These are phyloP conservation scores for Lentinula aciculospora DNA, from an alignment of 768 basidiomycete genomes.

Conservation along the genomic window DNA sequence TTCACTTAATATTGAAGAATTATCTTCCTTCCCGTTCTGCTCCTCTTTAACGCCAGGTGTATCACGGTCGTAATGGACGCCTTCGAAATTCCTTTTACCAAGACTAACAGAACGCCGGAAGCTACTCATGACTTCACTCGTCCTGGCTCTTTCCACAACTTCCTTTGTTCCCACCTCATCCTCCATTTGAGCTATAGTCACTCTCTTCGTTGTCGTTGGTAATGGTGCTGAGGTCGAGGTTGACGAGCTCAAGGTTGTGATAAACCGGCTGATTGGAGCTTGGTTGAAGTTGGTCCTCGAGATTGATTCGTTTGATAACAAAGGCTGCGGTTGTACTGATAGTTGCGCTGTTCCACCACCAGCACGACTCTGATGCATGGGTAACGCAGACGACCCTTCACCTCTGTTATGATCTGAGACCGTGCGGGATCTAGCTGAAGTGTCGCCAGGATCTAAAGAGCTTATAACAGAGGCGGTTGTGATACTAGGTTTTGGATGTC, in stretches of 20 bases:
- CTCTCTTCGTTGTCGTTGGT: neutral
- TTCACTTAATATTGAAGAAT: too few species aligned
- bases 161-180: neutral
- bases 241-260: neutral
- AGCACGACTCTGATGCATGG: too few species aligned
- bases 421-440: neutral
- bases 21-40: too few species aligned
- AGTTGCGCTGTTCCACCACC: too few species aligned
- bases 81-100: too few species aligned
- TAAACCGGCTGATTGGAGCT: neutral
- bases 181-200: neutral
- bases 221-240: neutral
- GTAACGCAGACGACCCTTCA: neutral
- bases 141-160: neutral
- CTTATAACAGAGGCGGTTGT: neutral
- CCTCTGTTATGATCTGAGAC: neutral
- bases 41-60: too few species aligned
- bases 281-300: neutral
- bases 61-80: too few species aligned
- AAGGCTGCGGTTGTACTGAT: neutral
- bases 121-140: too few species aligned
- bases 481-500: conserved; percentile 1
- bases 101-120: too few species aligned
- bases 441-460: neutral
- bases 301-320: neutral